phyloP scores from a whole-genome alignment of 805 yeast species.

The Saturnispora saitoi region DNA sequence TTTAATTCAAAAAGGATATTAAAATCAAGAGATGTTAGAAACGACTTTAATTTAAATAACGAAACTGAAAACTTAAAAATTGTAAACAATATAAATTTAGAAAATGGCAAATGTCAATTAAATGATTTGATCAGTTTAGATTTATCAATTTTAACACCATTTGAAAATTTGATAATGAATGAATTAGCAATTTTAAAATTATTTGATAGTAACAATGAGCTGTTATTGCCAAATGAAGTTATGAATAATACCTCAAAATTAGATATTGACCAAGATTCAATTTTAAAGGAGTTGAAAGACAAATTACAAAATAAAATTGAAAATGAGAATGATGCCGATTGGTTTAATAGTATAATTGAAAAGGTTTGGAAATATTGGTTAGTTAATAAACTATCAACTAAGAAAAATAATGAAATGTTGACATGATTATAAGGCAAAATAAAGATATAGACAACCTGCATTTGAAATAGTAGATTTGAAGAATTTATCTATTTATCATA shows the following conservation, averaged over 20 bases:
- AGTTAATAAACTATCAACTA: background rate
- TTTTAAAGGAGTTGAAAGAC: background rate
- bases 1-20: background rate
- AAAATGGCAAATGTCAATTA: background rate
- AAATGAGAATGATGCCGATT: background rate
- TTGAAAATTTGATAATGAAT: slow-evolving; percentile 7
- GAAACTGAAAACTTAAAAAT: background rate
- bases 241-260: too few species aligned
- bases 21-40: background rate
- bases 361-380: background rate
- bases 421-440: background rate
- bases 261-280: background rate
- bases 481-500: background rate
- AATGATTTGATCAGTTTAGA: slow-evolving; percentile 6
- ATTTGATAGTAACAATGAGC: background rate
- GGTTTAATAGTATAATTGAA: background rate
- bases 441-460: background rate
- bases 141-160: slow-evolving; percentile 9
- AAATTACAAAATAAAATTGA: background rate
- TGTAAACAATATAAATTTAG: background rate
- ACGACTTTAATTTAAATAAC: background rate
- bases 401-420: background rate
- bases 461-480: background rate
- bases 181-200: slow-evolving; percentile 3
- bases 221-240: background rate